Evolutionary conservation across 139 green algal genomes (phyloP), one percentile per base, ranked within the genome.

Genomic region (Picochlorum sp.): DNA sequence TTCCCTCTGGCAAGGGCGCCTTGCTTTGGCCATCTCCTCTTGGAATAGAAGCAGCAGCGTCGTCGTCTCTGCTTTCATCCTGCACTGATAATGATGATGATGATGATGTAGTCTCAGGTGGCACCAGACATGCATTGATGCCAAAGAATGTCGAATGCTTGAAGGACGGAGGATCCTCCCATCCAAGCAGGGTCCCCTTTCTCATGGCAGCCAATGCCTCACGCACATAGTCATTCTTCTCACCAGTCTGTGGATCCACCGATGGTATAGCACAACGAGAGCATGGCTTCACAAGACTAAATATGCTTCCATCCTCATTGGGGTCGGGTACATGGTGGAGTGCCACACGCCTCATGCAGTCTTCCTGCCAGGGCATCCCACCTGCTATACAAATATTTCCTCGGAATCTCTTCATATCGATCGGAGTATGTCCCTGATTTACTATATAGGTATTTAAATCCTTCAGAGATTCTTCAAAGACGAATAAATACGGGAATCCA

Each of bases 321-420:
- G 34, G 34, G 34, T 41, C 34, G 0, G 7, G 34, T 11, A 41
- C 8, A 23, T 24, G 15, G 13, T 62, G 31, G 2, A 85, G 41
- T 16, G 28, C 18, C 23, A 87, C 49, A 9, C 20, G 34, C 2
- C 20, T n/a, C 84, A 82, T 90, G 6, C n/a, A 24, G 41, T 91
- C 84, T 55, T 90, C 83, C 8, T 60, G 57, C 69, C 71, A 91
- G 51, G 51, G 21, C 15, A n/a, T 59, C 3, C 62, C 26, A 0
- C 69, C 82, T 14, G 52, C 26, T 16, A 92, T 61, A 34, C 91
- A 71, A 31, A 92, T 71, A 69, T 92, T 92, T 21, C 86, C 78
- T 2, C 86, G 49, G 73, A 92, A 92, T 24, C 86, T 78, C 58
- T 87, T 77, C 65, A 92, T 93, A 20, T 72, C 68, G 52, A 91